Evolutionary conservation across 2,329 filamentous ascomycete species (phyloP).

Genomic region (Thermoascus crustaceus): DNA sequence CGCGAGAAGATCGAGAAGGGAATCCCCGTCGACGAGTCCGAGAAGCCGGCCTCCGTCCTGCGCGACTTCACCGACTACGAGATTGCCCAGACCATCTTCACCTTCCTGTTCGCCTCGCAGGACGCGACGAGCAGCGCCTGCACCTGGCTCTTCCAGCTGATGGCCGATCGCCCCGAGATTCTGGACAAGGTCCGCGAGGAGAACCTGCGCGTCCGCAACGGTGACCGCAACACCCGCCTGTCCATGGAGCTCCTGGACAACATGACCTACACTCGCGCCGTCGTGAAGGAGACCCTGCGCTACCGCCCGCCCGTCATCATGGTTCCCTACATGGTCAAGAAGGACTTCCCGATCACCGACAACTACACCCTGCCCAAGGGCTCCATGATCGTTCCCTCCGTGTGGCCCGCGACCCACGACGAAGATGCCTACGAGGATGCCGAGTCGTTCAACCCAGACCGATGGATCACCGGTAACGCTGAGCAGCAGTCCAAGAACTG

Average conservation of each 20-base stretch:
- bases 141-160: constrained; percentile 92
- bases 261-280: constrained; percentile 81
- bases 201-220: constrained; percentile 68
- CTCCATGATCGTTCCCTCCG: constrained; percentile 88
- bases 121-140: constrained; percentile 90
- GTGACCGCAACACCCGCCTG: constrained; percentile 61
- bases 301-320: constrained; percentile 95
- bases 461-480: constrained; percentile 83
- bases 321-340: constrained; percentile 93
- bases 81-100: constrained; percentile 88
- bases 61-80: constrained; percentile 85
- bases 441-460: constrained; percentile 79
- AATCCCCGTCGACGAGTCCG: constrained; percentile 55
- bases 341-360: constrained; percentile 81
- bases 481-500: constrained; percentile 93
- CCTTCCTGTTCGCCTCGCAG: constrained; percentile 94
- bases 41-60: constrained; percentile 75
- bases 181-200: constrained; percentile 87
- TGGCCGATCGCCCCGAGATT: constrained; percentile 88
- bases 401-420: constrained; percentile 84
- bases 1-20: constrained; percentile 69
- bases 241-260: constrained; percentile 82
- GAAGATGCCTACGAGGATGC: constrained; percentile 86
- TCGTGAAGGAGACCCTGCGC: constrained; percentile 82
- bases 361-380: constrained; percentile 90